These are phyloP conservation scores for Ophiostoma piceae DNA, from an alignment of 2,329 filamentous ascomycete species.

Conservation along the genomic window DNA sequence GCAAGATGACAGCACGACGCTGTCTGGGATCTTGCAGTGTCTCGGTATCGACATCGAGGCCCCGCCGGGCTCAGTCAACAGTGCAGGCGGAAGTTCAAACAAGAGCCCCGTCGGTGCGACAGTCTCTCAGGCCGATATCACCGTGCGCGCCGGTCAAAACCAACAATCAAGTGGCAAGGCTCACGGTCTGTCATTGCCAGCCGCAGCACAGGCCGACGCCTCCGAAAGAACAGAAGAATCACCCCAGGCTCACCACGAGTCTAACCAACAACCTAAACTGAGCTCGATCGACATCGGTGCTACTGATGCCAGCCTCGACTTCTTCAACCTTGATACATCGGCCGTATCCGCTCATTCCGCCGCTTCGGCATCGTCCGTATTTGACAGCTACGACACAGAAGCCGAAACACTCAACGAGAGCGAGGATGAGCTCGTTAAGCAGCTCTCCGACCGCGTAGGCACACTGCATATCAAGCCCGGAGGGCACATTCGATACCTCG, in stretches of 20 bases:
- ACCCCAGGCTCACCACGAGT: too few species aligned
- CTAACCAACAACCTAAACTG: too few species aligned
- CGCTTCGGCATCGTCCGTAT: too few species aligned
- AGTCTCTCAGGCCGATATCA: too few species aligned
- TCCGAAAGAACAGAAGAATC: background rate
- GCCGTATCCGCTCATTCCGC: too few species aligned
- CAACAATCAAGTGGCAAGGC: background rate
- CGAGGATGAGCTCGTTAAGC: conserved; percentile 38
- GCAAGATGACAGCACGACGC: conserved; percentile 17
- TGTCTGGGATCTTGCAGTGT: conserved; percentile 18
- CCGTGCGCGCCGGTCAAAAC: background rate
- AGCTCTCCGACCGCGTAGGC: conserved; percentile 41
- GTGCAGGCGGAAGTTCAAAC: too few species aligned
- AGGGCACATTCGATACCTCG: conserved; percentile 42
- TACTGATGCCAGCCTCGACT: too few species aligned
- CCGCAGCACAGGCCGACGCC: background rate
- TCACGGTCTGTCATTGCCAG: background rate
- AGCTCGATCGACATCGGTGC: too few species aligned
- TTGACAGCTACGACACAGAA: background rate
- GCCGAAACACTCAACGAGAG: background rate
- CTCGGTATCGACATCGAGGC: conserved; percentile 16
- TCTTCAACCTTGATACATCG: too few species aligned
- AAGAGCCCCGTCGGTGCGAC: too few species aligned
- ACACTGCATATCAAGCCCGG: conserved; percentile 41
- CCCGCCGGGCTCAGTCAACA: background rate